Conservation (phyloP, 2,329 filamentous ascomycete species). For the Albifimbria verrucaria region DNA sequence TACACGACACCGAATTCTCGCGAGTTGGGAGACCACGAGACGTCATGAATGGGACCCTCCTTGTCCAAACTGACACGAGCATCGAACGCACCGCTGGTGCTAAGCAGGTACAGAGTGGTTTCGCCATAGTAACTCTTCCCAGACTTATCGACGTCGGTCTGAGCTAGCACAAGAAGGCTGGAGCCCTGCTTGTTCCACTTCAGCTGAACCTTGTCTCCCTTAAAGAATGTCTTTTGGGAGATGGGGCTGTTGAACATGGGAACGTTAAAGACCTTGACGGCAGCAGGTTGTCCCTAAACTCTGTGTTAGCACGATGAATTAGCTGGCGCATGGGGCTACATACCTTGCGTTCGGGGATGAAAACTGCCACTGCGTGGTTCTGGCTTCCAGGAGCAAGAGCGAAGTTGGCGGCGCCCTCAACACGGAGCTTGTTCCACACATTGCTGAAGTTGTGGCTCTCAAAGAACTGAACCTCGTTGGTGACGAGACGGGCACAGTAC, state of each 20-base stretch:
- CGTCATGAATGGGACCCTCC: constrained; percentile 96
- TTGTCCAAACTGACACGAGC: constrained; percentile 91
- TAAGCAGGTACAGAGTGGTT: constrained; percentile 93
- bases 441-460: constrained; percentile 79
- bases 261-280: constrained; percentile 91
- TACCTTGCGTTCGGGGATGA: constrained; percentile 93
- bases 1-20: constrained; percentile 98
- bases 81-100: constrained; percentile 87
- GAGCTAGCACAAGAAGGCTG: constrained; percentile 87
- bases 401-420: constrained; percentile 88
- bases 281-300: constrained; percentile 81
- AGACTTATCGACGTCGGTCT: constrained; percentile 96
- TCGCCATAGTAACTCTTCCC: constrained; percentile 99
- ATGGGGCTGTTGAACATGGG: constrained; percentile 79
- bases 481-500: constrained; percentile 89
- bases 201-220: constrained; percentile 96
- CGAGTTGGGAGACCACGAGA: constrained; percentile 96
- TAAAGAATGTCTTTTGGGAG: constrained; percentile 98
- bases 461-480: constrained; percentile 98
- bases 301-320: background rate
- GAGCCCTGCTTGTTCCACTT: constrained; percentile 97
- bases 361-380: constrained; percentile 89
- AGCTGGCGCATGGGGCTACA: too few relatives aligned
- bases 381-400: constrained; percentile 78
- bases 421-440: constrained; percentile 93